Conservation (phyloP, 1,139 yeast species). For the Candida labiduridarum region DNA sequence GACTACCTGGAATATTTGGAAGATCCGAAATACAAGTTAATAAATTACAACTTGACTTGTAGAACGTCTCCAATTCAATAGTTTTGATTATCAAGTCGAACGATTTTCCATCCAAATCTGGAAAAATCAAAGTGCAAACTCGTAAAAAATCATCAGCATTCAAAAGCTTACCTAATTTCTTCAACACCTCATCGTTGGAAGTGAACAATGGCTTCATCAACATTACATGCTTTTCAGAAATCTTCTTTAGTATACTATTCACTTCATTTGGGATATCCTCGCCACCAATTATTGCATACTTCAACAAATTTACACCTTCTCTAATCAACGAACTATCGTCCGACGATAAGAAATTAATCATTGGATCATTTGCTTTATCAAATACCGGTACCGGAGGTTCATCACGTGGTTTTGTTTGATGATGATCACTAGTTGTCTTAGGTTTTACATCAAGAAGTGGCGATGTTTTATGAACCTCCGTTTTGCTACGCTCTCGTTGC, state of each 20-base stretch:
- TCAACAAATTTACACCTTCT: constrained; percentile 42
- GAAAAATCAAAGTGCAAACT: constrained; percentile 30
- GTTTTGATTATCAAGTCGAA: constrained; percentile 26
- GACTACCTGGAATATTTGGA: constrained; percentile 33
- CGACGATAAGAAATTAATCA: constrained; percentile 38
- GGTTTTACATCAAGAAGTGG: constrained; percentile 1
- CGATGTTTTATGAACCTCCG: constrained; percentile 10
- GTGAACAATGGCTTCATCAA: constrained; percentile 33
- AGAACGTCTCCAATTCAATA: constrained; percentile 31
- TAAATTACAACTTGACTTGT: constrained; percentile 29
- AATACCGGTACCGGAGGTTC: constrained; percentile 3
- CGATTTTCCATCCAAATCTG: constrained; percentile 25
- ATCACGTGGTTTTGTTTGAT: not conserved
- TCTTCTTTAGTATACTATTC: constrained; percentile 22
- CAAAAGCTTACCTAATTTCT: constrained; percentile 28
- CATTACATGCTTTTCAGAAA: constrained; percentile 33
- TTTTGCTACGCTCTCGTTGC: constrained; percentile 13
- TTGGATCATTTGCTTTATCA: constrained; percentile 37
- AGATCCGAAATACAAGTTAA: constrained; percentile 35
- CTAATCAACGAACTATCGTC: constrained; percentile 26
- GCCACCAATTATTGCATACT: constrained; percentile 41
- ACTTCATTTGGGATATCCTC: constrained; percentile 36
- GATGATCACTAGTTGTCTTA: not conserved
- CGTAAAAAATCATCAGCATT: constrained; percentile 38
- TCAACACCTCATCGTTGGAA: constrained; percentile 28